These are phyloP conservation scores for Paramecium caudatum DNA, from an alignment of 73 alveolate genomes.

Conservation along the genomic window DNA sequence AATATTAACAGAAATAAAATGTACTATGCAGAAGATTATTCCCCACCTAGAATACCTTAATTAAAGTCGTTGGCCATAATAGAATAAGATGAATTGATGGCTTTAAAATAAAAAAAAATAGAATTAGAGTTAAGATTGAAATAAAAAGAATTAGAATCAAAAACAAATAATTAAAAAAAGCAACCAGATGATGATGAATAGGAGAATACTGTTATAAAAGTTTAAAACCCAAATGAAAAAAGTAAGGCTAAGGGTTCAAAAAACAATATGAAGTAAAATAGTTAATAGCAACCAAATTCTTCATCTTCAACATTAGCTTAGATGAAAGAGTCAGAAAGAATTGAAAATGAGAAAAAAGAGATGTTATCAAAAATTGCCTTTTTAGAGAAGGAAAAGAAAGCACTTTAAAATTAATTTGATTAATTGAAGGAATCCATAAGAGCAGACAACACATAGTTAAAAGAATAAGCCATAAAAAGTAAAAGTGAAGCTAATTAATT, in stretches of 20 bases:
- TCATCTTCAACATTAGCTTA: background rate
- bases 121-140: constrained; percentile 6
- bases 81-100: constrained; percentile 13
- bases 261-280: background rate
- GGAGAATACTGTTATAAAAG: background rate
- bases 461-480: constrained; percentile 45
- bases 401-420: background rate
- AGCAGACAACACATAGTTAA: constrained; percentile 9
- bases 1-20: background rate
- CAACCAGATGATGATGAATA: background rate
- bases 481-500: background rate
- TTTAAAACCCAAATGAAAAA: background rate
- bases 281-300: background rate
- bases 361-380: constrained; percentile 8
- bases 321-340: background rate
- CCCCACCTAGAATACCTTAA: constrained; percentile 26
- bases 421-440: constrained; percentile 40
- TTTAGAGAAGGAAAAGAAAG: constrained; percentile 26
- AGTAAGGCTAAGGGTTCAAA: background rate
- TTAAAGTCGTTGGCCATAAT: background rate
- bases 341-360: background rate
- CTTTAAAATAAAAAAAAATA: constrained; percentile 7
- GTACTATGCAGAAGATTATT: constrained; percentile 30
- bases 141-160: constrained; percentile 12
- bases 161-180: background rate